These are phyloP conservation scores for Rhizomucor miehei DNA, from an alignment of 371 early-diverging fungal genomes.

Conservation along the genomic window DNA sequence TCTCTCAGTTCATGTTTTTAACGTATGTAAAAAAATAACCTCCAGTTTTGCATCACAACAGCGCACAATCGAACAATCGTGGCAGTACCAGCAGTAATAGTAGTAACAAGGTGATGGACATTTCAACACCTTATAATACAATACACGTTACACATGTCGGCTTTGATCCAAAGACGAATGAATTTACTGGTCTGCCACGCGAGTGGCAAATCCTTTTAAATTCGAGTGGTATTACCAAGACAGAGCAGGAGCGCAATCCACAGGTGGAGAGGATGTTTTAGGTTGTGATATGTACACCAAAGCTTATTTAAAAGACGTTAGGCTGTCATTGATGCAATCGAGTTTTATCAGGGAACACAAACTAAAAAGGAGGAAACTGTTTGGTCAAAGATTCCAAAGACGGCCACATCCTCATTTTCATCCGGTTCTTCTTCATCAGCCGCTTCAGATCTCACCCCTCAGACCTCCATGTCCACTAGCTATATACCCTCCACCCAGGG, in stretches of 20 bases:
- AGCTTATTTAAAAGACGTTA: conserved; percentile 9
- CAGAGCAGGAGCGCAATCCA: conserved; percentile 93
- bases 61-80: conserved; percentile 1
- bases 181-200: conserved; percentile 90
- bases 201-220: conserved; percentile 90
- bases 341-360: conserved; percentile 79
- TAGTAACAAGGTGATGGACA: conserved; percentile 41
- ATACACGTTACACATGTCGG: conserved; percentile 95
- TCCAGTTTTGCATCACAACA: not conserved
- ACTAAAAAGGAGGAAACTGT: conserved; percentile 66
- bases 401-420: conserved; percentile 10
- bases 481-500: conserved; percentile 4
- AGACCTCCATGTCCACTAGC: not conserved
- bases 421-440: conserved; percentile 8
- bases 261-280: conserved; percentile 47
- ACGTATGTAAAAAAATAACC: no score
- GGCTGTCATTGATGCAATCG: conserved; percentile 92
- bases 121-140: conserved; percentile 93
- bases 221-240: conserved; percentile 91
- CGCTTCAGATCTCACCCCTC: conserved; percentile 1
- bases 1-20: not conserved
- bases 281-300: not conserved
- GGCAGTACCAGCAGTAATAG: not conserved
- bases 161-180: conserved; percentile 83
- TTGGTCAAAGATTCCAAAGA: conserved; percentile 83